Conservation (phyloP, 2,329 filamentous ascomycete genomes). For the Pseudopithomyces maydicus region DNA sequence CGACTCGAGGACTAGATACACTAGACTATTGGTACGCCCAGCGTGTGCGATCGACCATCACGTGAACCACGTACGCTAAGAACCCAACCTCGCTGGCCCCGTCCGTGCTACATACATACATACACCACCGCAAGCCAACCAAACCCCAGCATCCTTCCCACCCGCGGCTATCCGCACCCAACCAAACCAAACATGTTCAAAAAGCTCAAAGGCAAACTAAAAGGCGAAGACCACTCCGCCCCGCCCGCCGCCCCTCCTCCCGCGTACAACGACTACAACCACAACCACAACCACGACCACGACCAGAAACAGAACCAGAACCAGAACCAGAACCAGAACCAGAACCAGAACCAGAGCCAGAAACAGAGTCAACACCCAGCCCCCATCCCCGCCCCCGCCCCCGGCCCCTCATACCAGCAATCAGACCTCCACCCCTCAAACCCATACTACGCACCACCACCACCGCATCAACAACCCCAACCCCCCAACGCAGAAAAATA, state of each 20-base stretch:
- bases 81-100: neutral
- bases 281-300: too few species aligned
- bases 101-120: neutral
- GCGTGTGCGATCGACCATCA: too few species aligned
- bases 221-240: constrained; percentile 29
- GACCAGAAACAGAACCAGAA: neutral
- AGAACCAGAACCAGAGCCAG: too few species aligned
- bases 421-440: constrained; percentile 29
- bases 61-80: too few species aligned
- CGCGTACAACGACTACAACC: too few species aligned
- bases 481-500: constrained; percentile 29
- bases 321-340: constrained; percentile 7
- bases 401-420: constrained; percentile 24
- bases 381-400: too few species aligned
- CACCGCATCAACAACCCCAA: constrained; percentile 16
- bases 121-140: neutral
- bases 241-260: neutral
- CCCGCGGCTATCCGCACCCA: neutral
- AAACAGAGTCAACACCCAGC: constrained; percentile 15
- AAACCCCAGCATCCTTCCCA: neutral
- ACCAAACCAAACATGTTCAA: constrained; percentile 35
- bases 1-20: too few species aligned
- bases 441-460: constrained; percentile 22
- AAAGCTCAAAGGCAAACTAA: constrained; percentile 43
- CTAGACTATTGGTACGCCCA: too few species aligned